Conservation (phyloP, 1,139 yeast genomes). For the Saccharomyces hybrid region DNA sequence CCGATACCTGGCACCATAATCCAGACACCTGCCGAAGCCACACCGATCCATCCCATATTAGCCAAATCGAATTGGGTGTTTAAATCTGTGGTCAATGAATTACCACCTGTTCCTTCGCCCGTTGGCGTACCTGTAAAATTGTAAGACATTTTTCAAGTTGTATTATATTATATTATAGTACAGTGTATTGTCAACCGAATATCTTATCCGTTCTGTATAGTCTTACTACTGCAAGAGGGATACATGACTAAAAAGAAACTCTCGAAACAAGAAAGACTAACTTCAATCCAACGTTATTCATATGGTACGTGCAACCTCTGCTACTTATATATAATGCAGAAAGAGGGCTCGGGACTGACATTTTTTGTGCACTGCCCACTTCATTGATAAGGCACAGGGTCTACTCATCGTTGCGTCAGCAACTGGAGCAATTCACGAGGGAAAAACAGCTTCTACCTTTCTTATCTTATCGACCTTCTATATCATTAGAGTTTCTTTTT, state of each 20-base stretch:
- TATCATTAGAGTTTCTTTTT: background rate
- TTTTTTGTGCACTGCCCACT: background rate
- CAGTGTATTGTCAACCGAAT: background rate
- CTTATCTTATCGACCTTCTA: background rate
- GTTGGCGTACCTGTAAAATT: conserved; percentile 39
- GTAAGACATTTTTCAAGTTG: conserved; percentile 26
- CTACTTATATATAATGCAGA: background rate
- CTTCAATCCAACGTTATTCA: background rate
- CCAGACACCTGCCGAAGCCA: conserved; percentile 74
- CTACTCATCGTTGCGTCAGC: background rate
- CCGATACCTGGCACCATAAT: conserved; percentile 95
- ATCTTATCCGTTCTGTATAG: background rate
- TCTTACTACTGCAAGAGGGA: background rate
- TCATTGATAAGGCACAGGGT: conserved; percentile 1
- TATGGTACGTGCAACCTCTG: background rate
- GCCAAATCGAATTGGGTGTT: conserved; percentile 66
- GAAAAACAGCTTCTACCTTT: background rate
- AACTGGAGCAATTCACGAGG: background rate
- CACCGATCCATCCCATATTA: conserved; percentile 85
- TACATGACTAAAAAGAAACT: background rate
- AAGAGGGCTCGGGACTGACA: background rate
- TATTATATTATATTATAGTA: background rate
- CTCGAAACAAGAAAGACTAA: background rate
- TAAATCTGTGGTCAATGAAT: conserved; percentile 63
- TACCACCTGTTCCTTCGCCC: conserved; percentile 67